Evolutionary conservation across 768 basidiomycete genomes (phyloP).

Genomic region (Tulasnella sp.): DNA sequence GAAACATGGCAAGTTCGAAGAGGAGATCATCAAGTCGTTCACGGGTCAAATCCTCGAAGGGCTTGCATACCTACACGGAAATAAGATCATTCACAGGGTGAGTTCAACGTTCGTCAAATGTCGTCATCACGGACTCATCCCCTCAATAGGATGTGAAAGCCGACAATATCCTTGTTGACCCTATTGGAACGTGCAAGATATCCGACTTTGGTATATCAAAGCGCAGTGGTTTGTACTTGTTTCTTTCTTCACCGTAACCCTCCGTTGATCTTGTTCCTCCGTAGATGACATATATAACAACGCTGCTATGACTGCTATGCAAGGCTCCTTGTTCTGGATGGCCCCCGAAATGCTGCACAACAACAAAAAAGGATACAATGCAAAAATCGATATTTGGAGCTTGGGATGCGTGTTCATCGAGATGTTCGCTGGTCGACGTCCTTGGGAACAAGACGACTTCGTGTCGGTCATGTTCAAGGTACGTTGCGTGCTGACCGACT

Average conservation of each 20-base stretch:
- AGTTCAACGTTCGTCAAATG: conserved; percentile 19
- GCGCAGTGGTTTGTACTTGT: conserved; percentile 38
- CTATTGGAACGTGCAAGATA: conserved; percentile 86
- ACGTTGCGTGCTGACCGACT: conserved; percentile 20
- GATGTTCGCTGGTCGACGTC: conserved; percentile 96
- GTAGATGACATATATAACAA: conserved; percentile 63
- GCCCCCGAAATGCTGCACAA: conserved; percentile 88
- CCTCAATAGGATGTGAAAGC: conserved; percentile 76
- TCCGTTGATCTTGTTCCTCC: not conserved
- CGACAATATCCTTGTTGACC: conserved; percentile 95
- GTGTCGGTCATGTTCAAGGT: conserved; percentile 94
- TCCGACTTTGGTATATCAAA: conserved; percentile 99
- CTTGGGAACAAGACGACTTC: conserved; percentile 84
- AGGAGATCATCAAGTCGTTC: conserved; percentile 85
- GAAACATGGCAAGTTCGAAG: conserved; percentile 85
- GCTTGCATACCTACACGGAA: conserved; percentile 82
- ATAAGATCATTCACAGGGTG: conserved; percentile 86
- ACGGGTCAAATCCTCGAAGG: conserved; percentile 85
- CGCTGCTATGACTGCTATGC: conserved; percentile 86
- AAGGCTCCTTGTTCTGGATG: conserved; percentile 99
- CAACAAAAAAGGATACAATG: conserved; percentile 76
- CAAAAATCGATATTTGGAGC: conserved; percentile 98
- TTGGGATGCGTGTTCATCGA: conserved; percentile 97
- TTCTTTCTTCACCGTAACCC: not conserved
- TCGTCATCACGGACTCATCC: conserved; percentile 6